These are phyloP conservation scores for Groenewaldozyma tartarivorans DNA, from an alignment of 805 yeast species.

Conservation along the genomic window DNA sequence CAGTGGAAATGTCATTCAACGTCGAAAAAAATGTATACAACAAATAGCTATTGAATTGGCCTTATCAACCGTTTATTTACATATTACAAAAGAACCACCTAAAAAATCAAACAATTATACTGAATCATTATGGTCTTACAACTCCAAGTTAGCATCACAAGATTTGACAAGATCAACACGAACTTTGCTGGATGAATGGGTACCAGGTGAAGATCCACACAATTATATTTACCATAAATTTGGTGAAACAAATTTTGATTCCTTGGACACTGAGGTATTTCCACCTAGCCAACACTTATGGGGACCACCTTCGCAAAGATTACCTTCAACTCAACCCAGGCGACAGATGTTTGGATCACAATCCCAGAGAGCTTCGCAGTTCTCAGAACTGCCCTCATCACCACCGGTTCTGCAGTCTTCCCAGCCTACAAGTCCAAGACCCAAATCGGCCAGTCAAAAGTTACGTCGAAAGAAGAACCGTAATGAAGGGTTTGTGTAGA, in stretches of 20 bases:
- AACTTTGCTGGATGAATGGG: not conserved
- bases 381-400: not conserved
- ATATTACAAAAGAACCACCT: not conserved
- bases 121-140: not conserved
- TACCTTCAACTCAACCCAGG: not conserved
- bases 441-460: not conserved
- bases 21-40: conserved; percentile 11
- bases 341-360: not conserved
- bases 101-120: not conserved
- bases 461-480: conserved; percentile 3
- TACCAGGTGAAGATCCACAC: not conserved
- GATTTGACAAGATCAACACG: not conserved
- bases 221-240: not conserved
- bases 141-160: too few relatives aligned
- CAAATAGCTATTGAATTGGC: conserved; percentile 13
- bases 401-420: too few relatives aligned
- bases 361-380: not conserved
- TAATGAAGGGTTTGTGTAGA: conserved; percentile 10
- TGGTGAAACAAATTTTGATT: too few relatives aligned
- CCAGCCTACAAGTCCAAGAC: not conserved
- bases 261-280: not conserved
- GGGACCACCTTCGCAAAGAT: not conserved
- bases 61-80: conserved; percentile 9
- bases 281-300: not conserved
- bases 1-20: not conserved